phyloP scores from a whole-genome alignment of 768 basidiomycete genomes.

The Trametes maxima region DNA sequence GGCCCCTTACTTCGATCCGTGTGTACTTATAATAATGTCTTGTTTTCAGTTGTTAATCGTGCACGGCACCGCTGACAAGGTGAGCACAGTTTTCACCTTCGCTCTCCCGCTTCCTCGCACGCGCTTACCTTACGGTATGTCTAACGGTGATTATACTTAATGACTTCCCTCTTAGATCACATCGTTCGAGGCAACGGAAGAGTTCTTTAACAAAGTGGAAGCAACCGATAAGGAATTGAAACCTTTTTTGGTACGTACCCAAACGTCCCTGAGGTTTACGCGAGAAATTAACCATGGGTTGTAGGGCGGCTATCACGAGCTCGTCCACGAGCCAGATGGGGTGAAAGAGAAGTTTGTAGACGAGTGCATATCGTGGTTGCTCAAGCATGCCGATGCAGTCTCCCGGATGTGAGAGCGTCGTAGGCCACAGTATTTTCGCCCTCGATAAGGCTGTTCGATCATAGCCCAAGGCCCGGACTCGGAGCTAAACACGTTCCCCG shows the following conservation, averaged over 20 bases:
- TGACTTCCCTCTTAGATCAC: constrained; percentile 60
- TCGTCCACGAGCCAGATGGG: constrained; percentile 72
- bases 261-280: too few relatives aligned
- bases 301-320: constrained; percentile 76
- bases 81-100: neutral
- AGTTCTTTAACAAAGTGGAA: constrained; percentile 53
- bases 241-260: constrained; percentile 38
- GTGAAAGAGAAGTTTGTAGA: constrained; percentile 62
- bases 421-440: too few relatives aligned
- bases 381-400: too few relatives aligned
- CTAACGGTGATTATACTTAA: too few relatives aligned
- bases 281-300: too few relatives aligned
- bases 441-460: too few relatives aligned
- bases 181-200: constrained; percentile 52
- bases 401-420: too few relatives aligned
- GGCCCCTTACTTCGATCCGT: too few relatives aligned
- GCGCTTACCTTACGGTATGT: too few relatives aligned
- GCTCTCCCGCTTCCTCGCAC: too few relatives aligned
- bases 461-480: too few relatives aligned
- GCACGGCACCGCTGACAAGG: neutral
- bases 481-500: too few relatives aligned
- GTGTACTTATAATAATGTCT: neutral
- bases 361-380: constrained; percentile 55
- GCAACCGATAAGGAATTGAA: constrained; percentile 56
- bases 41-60: neutral